phyloP scores from a whole-genome alignment of 139 green algal species.

The Picochlorum sp. region DNA sequence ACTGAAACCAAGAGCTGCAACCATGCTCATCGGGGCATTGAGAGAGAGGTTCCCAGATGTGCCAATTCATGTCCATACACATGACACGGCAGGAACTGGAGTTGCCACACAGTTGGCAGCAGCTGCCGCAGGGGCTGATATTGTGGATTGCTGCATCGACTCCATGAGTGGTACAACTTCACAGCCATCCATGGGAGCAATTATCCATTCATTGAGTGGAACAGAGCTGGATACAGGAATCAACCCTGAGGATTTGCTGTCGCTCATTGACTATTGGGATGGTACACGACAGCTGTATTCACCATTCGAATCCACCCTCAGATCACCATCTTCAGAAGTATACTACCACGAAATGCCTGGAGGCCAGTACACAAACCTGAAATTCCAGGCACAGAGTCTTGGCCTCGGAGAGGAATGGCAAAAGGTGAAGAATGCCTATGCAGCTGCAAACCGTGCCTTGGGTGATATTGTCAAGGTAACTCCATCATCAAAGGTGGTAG shows the following conservation, averaged over 20 bases:
- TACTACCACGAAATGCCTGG: conserved; percentile 95
- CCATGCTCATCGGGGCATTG: conserved; percentile 63
- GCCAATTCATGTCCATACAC: conserved; percentile 83
- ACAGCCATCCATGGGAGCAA: conserved; percentile 79
- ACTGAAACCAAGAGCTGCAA: conserved; percentile 74
- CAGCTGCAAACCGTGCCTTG: conserved; percentile 74
- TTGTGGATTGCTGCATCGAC: conserved; percentile 79
- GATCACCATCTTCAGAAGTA: conserved; percentile 61
- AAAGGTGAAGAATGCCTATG: conserved; percentile 77
- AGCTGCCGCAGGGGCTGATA: conserved; percentile 76
- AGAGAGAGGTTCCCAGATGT: conserved; percentile 64
- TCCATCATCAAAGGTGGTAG: conserved; percentile 76
- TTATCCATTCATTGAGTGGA: conserved; percentile 62
- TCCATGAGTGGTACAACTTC: conserved; percentile 62
- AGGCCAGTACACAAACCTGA: conserved; percentile 85
- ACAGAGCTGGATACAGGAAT: conserved; percentile 78
- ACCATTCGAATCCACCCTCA: conserved; percentile 80
- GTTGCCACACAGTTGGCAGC: conserved; percentile 65
- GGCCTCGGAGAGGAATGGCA: conserved; percentile 78
- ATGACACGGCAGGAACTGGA: conserved; percentile 78
- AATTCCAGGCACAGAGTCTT: conserved; percentile 68
- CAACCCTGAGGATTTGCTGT: conserved; percentile 40
- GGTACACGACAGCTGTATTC: conserved; percentile 71
- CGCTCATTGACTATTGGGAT: conserved; percentile 78
- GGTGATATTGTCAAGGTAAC: conserved; percentile 93